Evolutionary conservation across 441 rosid species (phyloP).

Genomic region (Croton laevigatus): DNA sequence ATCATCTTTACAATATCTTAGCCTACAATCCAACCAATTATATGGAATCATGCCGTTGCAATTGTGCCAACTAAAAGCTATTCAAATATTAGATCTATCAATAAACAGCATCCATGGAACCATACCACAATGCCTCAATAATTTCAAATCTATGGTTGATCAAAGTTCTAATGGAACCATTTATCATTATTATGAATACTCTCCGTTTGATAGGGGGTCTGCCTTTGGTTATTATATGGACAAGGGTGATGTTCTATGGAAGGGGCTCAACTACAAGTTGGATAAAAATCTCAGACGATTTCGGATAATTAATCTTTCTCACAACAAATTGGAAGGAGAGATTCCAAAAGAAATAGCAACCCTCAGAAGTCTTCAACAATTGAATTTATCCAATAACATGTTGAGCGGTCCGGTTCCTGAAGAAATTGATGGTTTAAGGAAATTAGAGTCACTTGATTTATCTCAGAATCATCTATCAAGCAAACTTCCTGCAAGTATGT

Average conservation of each 20-base stretch:
- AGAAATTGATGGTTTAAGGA: background rate
- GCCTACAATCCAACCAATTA: too few species aligned
- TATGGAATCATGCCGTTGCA: too few species aligned
- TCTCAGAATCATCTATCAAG: constrained; percentile 13
- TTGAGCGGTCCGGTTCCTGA: constrained; percentile 4
- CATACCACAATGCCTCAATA: too few species aligned
- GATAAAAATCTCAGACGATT: background rate
- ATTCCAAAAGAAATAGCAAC: constrained; percentile 4
- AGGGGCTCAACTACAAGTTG: background rate
- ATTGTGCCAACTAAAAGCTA: too few species aligned
- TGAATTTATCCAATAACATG: constrained; percentile 15
- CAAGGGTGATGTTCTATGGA: constrained; percentile 7
- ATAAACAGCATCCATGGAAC: too few species aligned
- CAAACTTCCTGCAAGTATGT: constrained; percentile 6
- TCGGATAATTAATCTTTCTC: constrained; percentile 12
- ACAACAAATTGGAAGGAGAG: too few species aligned
- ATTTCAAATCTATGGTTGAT: too few species aligned
- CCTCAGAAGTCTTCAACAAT: background rate
- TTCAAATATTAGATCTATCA: too few species aligned
- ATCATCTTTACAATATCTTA: too few species aligned
- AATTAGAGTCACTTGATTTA: constrained; percentile 18
- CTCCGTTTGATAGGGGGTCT: too few species aligned
- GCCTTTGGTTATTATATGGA: background rate
- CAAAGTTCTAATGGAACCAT: background rate
- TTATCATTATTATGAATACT: too few species aligned